Evolutionary conservation across 352 stramenopile genomes (phyloP).

Genomic region (Thraustochytrium sp.): DNA sequence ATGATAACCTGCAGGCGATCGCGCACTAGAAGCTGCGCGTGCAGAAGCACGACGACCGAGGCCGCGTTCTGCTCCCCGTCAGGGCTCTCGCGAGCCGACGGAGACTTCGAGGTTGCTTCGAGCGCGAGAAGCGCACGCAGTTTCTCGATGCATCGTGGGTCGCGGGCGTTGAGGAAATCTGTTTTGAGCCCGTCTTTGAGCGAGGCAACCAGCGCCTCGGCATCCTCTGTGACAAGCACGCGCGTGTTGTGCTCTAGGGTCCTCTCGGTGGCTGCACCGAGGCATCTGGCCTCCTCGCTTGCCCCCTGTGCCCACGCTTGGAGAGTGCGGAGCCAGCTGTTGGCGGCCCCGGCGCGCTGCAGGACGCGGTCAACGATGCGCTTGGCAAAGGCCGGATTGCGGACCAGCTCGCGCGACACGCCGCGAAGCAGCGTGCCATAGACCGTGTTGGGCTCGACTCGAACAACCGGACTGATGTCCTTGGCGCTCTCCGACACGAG

Average conservation of each 20-base stretch:
- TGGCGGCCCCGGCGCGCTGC: not conserved
- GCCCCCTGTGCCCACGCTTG: too few relatives aligned
- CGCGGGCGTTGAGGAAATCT: conserved; percentile 29
- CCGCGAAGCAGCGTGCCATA: not conserved
- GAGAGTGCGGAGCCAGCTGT: not conserved
- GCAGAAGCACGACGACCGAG: conserved; percentile 11
- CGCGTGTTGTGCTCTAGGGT: too few relatives aligned
- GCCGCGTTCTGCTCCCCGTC: too few relatives aligned
- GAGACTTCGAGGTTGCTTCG: too few relatives aligned
- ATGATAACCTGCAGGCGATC: conserved; percentile 32
- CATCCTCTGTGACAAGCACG: conserved; percentile 11
- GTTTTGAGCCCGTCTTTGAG: not conserved
- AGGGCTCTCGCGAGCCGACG: too few relatives aligned
- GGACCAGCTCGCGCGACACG: conserved; percentile 16
- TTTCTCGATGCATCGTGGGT: conserved; percentile 37
- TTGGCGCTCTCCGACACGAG: conserved; percentile 27
- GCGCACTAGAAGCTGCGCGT: conserved; percentile 23
- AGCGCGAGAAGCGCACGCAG: not conserved
- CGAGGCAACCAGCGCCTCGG: not conserved
- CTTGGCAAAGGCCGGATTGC: not conserved
- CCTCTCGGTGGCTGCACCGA: too few relatives aligned
- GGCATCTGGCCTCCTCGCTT: too few relatives aligned
- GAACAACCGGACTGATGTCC: conserved; percentile 15
- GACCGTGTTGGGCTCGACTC: not conserved
- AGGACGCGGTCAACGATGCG: not conserved